Base-by-base conservation (phyloP, 257 asterid genomes). In the Scutellaria minor region DNA sequence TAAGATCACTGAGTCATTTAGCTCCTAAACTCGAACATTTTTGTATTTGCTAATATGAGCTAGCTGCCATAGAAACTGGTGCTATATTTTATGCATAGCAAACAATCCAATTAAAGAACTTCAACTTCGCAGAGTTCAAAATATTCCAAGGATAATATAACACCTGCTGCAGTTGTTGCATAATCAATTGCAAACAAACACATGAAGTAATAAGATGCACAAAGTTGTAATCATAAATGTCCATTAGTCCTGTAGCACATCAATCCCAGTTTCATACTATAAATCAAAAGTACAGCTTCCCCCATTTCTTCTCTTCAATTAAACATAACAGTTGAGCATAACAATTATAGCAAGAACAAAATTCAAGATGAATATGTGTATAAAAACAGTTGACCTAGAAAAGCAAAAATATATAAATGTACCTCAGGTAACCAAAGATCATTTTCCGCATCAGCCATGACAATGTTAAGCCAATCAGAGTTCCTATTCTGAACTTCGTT, bases 401-500 rank as follows among this genome's bases (percentile, higher is more conserved):
- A 2, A 41, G 31, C 4, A 50, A 5, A 35, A 1, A 40, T 9
- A 22, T 2, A 53, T 2, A 31, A 27, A 12, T 27, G 39, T 60
- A 92, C 98, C 96, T 92, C 96, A 42, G 98, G 98, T 74, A 92
- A 75, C 98, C 98, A 92, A 50, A 68, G 70, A 56, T 84, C 81
- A 57, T 88, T 88, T 75, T 86, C 96, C 0, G 96, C 96, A 82
- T 86, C 98, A 60, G 87, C 96, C 91, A 88, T 78, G 60, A 88
- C 94, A 68, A 92, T 80, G 75, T 82, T 86, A 39, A 92, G 90
- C 96, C 96, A 90, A 67, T 84, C 88, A 42, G 83, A 66, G 59
- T 92, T 86, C 75, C 91, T 78, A 12, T 79, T 85, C 81, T 88
- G 92, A 47, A 90, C 83, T 63, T 90, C 94, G 62, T 22, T 68